A percentile compares a stretch with the other conserved stretches of the same genome.
phyloP scores from a whole-genome alignment of 2,329 filamentous ascomycete species.

The Colletotrichum sp. region DNA sequence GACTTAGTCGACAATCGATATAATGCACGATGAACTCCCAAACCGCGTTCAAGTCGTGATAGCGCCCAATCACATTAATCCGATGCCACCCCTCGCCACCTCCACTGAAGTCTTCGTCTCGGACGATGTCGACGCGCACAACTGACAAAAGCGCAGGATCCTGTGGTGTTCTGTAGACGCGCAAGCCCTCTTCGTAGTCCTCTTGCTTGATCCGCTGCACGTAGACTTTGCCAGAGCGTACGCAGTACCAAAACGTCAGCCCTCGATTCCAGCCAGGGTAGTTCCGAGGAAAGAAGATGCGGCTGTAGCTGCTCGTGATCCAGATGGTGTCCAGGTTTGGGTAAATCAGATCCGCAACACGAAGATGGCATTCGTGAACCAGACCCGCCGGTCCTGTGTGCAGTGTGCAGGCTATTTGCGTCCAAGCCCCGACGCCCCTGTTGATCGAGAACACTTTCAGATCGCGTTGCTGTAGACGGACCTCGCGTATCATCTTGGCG shows the following conservation, averaged over 20 bases:
- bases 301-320: neutral
- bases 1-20: fast-evolving
- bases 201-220: neutral
- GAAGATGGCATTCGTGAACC: neutral
- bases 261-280: neutral
- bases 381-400: neutral
- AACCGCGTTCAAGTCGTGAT: neutral
- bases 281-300: neutral
- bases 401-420: neutral
- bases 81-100: neutral
- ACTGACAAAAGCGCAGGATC: neutral
- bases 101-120: neutral
- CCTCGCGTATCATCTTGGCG: neutral
- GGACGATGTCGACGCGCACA: neutral
- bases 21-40: neutral
- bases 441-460: neutral
- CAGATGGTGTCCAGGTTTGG: neutral
- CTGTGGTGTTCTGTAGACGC: neutral
- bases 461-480: neutral
- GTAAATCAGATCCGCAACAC: neutral
- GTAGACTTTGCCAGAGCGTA: neutral
- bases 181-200: neutral
- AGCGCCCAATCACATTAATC: neutral
- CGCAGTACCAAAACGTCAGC: neutral
- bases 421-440: neutral